Conservation (phyloP, 1,139 yeast genomes). For the Suhomyces choctaworum region DNA sequence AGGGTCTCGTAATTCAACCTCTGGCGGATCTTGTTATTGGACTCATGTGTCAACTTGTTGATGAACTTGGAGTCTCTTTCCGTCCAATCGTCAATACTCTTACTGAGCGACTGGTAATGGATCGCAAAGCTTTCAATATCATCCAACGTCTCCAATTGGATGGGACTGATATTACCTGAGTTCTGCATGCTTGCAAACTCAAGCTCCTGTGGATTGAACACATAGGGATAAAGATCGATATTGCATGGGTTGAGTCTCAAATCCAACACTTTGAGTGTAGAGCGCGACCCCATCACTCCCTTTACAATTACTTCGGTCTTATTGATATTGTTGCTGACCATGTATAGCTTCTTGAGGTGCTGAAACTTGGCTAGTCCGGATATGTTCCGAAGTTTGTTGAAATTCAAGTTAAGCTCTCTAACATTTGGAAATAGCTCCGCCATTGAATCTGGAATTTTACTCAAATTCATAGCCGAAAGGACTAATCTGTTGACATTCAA, state of each 20-base stretch:
- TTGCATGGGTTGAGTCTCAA: conserved; percentile 53
- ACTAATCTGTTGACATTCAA: conserved; percentile 41
- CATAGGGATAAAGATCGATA: conserved; percentile 51
- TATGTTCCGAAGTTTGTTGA: conserved; percentile 42
- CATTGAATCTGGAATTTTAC: conserved; percentile 37
- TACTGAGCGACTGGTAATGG: conserved; percentile 40
- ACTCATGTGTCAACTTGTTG: conserved; percentile 23
- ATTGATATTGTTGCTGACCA: conserved; percentile 48
- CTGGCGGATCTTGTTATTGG: conserved; percentile 24
- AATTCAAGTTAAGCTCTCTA: conserved; percentile 50
- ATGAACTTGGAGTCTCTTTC: conserved; percentile 34
- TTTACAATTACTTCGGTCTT: conserved; percentile 36
- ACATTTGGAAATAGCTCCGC: conserved; percentile 46
- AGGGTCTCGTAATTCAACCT: conserved; percentile 43
- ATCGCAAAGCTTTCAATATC: conserved; percentile 48
- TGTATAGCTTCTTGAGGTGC: conserved; percentile 39
- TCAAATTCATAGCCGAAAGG: conserved; percentile 47
- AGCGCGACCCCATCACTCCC: conserved; percentile 33
- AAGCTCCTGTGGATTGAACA: conserved; percentile 49
- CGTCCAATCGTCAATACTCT: conserved; percentile 38
- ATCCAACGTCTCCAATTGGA: conserved; percentile 44
- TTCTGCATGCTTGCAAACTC: conserved; percentile 22
- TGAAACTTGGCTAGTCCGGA: conserved; percentile 30
- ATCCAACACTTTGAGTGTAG: conserved; percentile 43
- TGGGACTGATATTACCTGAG: conserved; percentile 24